These are phyloP conservation scores for Mrakia gelida DNA, from an alignment of 768 basidiomycete species.

Conservation along the genomic window DNA sequence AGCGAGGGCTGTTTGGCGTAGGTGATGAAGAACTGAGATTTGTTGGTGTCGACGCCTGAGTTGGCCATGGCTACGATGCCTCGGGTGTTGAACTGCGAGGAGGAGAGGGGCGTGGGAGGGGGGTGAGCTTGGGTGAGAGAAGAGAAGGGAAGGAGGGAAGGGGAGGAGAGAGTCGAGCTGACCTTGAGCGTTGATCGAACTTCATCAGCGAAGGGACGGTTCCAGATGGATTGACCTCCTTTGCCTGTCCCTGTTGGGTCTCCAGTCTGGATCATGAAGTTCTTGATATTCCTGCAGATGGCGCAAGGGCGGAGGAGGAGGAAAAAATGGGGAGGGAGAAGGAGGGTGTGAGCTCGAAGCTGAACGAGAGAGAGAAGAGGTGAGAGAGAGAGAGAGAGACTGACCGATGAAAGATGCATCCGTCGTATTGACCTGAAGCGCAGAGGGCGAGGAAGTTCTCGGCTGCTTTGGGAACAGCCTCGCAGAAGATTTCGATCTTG, in stretches of 20 bases:
- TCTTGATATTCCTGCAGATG: slow-evolving; percentile 69
- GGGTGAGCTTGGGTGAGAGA: slow-evolving; percentile 64
- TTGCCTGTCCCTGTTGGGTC: slow-evolving; percentile 72
- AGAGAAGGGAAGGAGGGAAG: background rate
- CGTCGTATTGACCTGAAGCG: slow-evolving; percentile 80
- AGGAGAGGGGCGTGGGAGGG: background rate
- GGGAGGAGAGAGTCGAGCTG: slow-evolving; percentile 19
- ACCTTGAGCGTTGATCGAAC: slow-evolving; percentile 91
- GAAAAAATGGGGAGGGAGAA: background rate
- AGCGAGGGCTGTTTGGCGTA: slow-evolving; percentile 91
- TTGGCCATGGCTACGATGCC: slow-evolving; percentile 99
- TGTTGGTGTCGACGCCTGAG: slow-evolving; percentile 88
- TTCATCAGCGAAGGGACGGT: slow-evolving; percentile 84
- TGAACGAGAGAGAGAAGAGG: no score
- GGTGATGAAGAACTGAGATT: slow-evolving; percentile 72
- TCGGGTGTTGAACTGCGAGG: slow-evolving; percentile 78
- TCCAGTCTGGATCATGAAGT: slow-evolving; percentile 79
- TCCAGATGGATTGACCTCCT: slow-evolving; percentile 96
- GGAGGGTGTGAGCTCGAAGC: background rate
- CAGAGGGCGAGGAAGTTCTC: slow-evolving; percentile 98
- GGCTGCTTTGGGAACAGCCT: slow-evolving; percentile 89
- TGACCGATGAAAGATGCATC: slow-evolving; percentile 71
- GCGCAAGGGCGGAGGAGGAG: background rate
- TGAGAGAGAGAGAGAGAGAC: no score
- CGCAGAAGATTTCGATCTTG: slow-evolving; percentile 98